Percentiles rank a stretch among this genome's conserved stretches.
Evolutionary conservation across 2,329 filamentous ascomycete genomes (phyloP).

Genomic region (Grosmannia penicillata): DNA sequence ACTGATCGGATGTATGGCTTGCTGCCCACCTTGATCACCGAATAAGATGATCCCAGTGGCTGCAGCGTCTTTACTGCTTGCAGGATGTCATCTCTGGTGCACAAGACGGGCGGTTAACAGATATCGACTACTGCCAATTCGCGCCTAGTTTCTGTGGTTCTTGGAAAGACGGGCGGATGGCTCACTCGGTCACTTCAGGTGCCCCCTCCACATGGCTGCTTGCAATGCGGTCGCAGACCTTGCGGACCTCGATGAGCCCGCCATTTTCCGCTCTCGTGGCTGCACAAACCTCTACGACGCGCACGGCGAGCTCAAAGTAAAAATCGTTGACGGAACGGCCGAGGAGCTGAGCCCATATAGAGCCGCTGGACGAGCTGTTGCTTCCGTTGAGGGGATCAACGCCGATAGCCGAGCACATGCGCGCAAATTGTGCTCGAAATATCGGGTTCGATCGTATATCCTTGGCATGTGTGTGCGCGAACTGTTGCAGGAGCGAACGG

Average conservation of each 20-base stretch:
- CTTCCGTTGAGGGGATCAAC: slow-evolving; percentile 81
- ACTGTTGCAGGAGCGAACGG: slow-evolving; percentile 87
- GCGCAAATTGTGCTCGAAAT: slow-evolving; percentile 92
- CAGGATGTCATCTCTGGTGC: slow-evolving; percentile 69
- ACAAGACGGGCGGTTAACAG: not conserved
- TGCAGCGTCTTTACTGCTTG: slow-evolving; percentile 76
- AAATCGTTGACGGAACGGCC: slow-evolving; percentile 93
- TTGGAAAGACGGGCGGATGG: not conserved
- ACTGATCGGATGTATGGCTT: slow-evolving; percentile 83
- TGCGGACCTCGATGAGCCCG: slow-evolving; percentile 70
- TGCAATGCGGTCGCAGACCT: slow-evolving; percentile 64
- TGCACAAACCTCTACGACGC: slow-evolving; percentile 84
- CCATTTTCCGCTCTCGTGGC: slow-evolving; percentile 82
- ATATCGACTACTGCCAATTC: too few species aligned
- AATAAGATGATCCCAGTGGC: slow-evolving; percentile 79
- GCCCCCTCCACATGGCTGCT: slow-evolving; percentile 61
- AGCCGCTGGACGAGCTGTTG: slow-evolving; percentile 37
- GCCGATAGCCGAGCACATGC: slow-evolving; percentile 95
- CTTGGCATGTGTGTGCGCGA: slow-evolving; percentile 84
- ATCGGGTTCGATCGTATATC: slow-evolving; percentile 91
- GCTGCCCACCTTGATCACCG: slow-evolving; percentile 67
- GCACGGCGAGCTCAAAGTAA: slow-evolving; percentile 94
- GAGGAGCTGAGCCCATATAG: slow-evolving; percentile 84
- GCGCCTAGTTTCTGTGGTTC: not conserved
- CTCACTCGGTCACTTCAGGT: slow-evolving; percentile 64